Evolutionary conservation across 139 green algal genomes (phyloP).

Genomic region (Picochlorum sp.): DNA sequence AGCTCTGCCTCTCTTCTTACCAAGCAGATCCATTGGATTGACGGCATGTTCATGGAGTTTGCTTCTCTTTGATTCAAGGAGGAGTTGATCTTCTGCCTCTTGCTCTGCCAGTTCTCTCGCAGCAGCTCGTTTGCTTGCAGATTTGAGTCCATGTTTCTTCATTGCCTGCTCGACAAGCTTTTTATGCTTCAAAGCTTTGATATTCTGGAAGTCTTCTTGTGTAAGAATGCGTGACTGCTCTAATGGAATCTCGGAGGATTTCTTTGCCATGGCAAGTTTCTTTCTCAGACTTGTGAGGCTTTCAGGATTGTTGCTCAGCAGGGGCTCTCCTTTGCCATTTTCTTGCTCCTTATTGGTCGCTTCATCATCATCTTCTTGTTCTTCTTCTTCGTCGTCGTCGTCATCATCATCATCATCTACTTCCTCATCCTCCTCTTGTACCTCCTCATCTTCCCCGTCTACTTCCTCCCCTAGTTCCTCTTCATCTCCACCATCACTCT

Average conservation of each 20-base stretch:
- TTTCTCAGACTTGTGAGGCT: slow-evolving; percentile 34
- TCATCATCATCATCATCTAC: not conserved
- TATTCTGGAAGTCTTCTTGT: slow-evolving; percentile 78
- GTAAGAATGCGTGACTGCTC: slow-evolving; percentile 71
- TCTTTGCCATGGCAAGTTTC: slow-evolving; percentile 13
- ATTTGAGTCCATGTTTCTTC: slow-evolving; percentile 75
- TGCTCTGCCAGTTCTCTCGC: slow-evolving; percentile 52
- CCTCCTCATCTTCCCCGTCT: slow-evolving; percentile 9
- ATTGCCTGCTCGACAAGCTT: slow-evolving; percentile 60
- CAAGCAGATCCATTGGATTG: slow-evolving; percentile 48
- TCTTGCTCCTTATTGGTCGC: not conserved
- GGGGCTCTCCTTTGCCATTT: slow-evolving; percentile 2
- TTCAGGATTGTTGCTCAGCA: slow-evolving; percentile 10
- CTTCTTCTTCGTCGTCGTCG: slow-evolving; percentile 7
- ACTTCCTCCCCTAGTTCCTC: slow-evolving; percentile 4
- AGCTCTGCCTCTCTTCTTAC: slow-evolving; percentile 41
- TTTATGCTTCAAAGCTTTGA: slow-evolving; percentile 45
- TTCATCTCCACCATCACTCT: not conserved
- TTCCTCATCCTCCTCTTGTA: slow-evolving; percentile 8
- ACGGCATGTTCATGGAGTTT: slow-evolving; percentile 44
- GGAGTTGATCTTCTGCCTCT: slow-evolving; percentile 64
- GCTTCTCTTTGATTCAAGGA: slow-evolving; percentile 27
- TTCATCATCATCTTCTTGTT: slow-evolving; percentile 14
- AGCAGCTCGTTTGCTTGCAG: slow-evolving; percentile 35
- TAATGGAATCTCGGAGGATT: slow-evolving; percentile 26